phyloP scores from a whole-genome alignment of 1,284 basidiomycete species.

The Trichosporon sp. region DNA sequence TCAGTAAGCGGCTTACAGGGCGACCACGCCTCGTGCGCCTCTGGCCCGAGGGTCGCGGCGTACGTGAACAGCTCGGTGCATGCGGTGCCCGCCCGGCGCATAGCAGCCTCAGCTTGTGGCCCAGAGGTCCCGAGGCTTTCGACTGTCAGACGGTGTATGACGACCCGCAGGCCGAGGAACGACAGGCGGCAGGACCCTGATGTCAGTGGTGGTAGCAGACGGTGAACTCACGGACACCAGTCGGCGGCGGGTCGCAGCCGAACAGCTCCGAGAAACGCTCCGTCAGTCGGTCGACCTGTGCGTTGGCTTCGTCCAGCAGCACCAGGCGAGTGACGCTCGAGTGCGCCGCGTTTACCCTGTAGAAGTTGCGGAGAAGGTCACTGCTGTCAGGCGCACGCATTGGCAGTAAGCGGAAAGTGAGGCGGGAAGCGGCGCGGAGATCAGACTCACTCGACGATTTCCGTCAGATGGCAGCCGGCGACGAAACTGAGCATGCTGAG shows the following conservation, averaged over 20 bases:
- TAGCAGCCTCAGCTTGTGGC: constrained; percentile 9
- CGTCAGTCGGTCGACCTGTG: neutral
- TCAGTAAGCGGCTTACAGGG: constrained; percentile 38
- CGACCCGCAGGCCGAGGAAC: constrained; percentile 24
- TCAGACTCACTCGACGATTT: constrained; percentile 27
- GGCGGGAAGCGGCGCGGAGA: too few species aligned
- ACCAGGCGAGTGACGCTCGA: constrained; percentile 19
- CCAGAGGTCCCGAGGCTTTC: constrained; percentile 12
- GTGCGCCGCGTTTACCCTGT: constrained; percentile 14
- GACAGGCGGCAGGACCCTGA: constrained; percentile 35
- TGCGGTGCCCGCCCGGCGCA: constrained; percentile 13
- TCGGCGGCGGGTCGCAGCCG: neutral
- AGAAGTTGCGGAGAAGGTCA: constrained; percentile 22
- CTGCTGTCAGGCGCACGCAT: neutral
- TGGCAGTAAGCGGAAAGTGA: too few species aligned
- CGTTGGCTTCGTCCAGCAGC: constrained; percentile 15
- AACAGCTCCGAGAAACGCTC: neutral
- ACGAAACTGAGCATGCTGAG: constrained; percentile 31
- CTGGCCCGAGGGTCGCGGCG: constrained; percentile 14
- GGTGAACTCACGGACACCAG: constrained; percentile 29
- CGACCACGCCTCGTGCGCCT: constrained; percentile 28
- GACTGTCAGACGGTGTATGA: constrained; percentile 26
- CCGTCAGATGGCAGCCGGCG: constrained; percentile 27
- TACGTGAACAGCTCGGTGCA: constrained; percentile 21
- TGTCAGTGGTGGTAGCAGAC: neutral